phyloP scores from a whole-genome alignment of 2,329 filamentous ascomycete genomes.

The Macroventuria anomochaeta region DNA sequence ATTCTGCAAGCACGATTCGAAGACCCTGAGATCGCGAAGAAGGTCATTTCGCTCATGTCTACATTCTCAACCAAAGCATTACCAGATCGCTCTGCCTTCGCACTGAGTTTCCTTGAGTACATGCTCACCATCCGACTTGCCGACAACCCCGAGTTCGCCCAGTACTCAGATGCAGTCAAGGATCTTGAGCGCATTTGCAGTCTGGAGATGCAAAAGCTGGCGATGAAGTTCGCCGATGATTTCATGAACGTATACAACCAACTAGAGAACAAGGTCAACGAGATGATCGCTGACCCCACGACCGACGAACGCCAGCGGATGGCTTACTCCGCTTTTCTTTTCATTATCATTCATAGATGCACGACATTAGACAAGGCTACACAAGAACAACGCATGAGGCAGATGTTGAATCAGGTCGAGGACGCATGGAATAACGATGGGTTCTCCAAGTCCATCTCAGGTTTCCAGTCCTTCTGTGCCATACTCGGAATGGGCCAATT shows the following conservation, averaged over 20 bases:
- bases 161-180: conserved; percentile 87
- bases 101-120: conserved; percentile 88
- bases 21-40: conserved; percentile 83
- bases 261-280: conserved; percentile 80
- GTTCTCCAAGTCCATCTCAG: conserved; percentile 72
- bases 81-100: conserved; percentile 78
- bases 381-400: conserved; percentile 73
- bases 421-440: conserved; percentile 77
- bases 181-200: conserved; percentile 85
- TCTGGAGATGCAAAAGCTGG: conserved; percentile 85
- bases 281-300: conserved; percentile 74
- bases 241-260: conserved; percentile 87
- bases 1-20: conserved; percentile 75
- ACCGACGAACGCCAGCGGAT: conserved; percentile 84
- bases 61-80: conserved; percentile 83
- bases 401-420: conserved; percentile 83
- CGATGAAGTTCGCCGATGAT: conserved; percentile 89
- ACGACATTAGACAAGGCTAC: conserved; percentile 73
- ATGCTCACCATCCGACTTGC: conserved; percentile 84
- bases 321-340: conserved; percentile 87
- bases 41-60: conserved; percentile 80
- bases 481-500: conserved; percentile 81
- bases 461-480: conserved; percentile 79
- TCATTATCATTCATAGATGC: conserved; percentile 91
- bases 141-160: conserved; percentile 71